A percentile compares a stretch with the other conserved stretches of the same genome.
Conservation (phyloP, 2,329 filamentous ascomycete species). For the Nemania sp. region DNA sequence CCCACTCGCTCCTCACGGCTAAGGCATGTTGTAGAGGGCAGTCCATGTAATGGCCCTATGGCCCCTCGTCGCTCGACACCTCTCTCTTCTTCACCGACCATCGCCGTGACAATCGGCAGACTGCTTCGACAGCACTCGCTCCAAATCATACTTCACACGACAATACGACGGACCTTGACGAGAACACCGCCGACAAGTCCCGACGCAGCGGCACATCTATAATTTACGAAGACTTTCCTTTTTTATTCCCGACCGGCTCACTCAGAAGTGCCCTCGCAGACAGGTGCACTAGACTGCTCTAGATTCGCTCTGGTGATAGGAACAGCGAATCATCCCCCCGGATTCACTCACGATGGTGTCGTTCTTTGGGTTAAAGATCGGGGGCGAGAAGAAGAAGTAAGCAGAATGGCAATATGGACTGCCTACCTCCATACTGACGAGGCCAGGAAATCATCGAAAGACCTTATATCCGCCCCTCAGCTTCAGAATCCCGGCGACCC, state of each 20-base stretch:
- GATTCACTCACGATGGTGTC: conserved; percentile 54
- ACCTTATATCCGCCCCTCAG: conserved; percentile 34
- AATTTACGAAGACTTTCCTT: no score
- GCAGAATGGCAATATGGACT: conserved; percentile 36
- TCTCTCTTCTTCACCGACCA: conserved; percentile 9
- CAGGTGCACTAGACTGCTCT: background rate
- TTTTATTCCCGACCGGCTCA: background rate
- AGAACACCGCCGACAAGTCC: conserved; percentile 2
- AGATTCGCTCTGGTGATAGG: conserved; percentile 13
- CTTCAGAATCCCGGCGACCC: conserved; percentile 28
- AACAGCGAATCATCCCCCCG: background rate
- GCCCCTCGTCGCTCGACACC: conserved; percentile 14
- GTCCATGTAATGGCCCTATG: conserved; percentile 4
- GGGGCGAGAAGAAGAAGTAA: conserved; percentile 58
- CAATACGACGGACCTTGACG: background rate
- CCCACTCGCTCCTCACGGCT: no score
- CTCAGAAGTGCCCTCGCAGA: background rate
- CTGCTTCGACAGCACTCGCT: conserved; percentile 25
- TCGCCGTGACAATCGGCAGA: conserved; percentile 25
- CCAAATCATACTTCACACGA: background rate
- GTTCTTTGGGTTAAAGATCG: conserved; percentile 62
- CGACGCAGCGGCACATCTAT: background rate
- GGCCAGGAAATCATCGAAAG: conserved; percentile 43
- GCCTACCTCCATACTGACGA: conserved; percentile 26
- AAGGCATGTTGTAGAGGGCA: background rate